Percentiles rank a stretch among this genome's conserved stretches.
phyloP scores from a whole-genome alignment of 495 filamentous ascomycete species.

The Hyaloscypha bicolor region DNA sequence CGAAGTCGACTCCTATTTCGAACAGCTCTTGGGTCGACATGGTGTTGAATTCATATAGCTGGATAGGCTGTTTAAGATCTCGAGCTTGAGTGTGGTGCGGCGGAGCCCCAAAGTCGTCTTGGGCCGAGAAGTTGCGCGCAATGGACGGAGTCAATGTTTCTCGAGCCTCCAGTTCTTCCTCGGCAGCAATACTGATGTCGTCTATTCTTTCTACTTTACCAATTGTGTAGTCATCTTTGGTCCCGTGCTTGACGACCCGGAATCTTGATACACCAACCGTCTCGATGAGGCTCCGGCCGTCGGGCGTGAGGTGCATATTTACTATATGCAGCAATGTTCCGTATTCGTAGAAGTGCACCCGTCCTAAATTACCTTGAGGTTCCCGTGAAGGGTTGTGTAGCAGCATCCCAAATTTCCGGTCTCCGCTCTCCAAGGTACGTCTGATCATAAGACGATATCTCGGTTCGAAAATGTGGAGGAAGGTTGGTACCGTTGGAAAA shows the following conservation, averaged over 20 bases:
- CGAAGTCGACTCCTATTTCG: conserved; percentile 62
- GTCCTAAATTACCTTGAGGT: conserved; percentile 60
- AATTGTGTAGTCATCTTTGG: conserved; percentile 76
- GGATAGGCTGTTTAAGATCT: conserved; percentile 11
- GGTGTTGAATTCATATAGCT: conserved; percentile 49
- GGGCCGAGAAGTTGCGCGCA: conserved; percentile 24
- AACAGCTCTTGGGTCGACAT: conserved; percentile 73
- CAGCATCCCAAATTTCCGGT: conserved; percentile 82
- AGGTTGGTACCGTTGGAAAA: conserved; percentile 81
- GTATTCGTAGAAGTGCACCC: conserved; percentile 63
- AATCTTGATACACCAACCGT: conserved; percentile 77
- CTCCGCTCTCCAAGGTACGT: conserved; percentile 68
- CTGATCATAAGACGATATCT: conserved; percentile 87
- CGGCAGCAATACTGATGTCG: conserved; percentile 78
- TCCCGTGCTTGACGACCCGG: conserved; percentile 61
- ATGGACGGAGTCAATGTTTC: conserved; percentile 50
- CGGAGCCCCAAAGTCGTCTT: conserved; percentile 21
- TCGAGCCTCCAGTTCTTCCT: conserved; percentile 70
- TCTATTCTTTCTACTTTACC: conserved; percentile 73
- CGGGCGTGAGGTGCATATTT: conserved; percentile 68
- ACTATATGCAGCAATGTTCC: conserved; percentile 79
- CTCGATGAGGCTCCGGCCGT: conserved; percentile 80
- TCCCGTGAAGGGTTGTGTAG: conserved; percentile 61
- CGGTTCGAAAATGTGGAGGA: conserved; percentile 89
- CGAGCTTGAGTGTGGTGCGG: conserved; percentile 19